phyloP scores from a whole-genome alignment of 1,284 basidiomycete genomes.

The Leccinum subatratum region DNA sequence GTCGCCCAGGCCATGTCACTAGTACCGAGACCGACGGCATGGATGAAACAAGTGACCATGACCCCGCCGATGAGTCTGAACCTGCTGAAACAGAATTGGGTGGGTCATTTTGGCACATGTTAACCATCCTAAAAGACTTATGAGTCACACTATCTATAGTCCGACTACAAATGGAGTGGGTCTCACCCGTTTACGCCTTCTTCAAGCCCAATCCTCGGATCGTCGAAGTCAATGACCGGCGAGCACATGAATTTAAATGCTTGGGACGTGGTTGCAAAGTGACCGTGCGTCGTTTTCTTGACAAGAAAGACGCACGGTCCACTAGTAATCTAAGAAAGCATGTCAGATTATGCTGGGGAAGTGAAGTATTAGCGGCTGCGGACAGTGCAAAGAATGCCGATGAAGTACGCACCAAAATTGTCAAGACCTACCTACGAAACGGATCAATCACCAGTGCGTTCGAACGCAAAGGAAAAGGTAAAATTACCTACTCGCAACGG shows the following conservation, averaged over 20 bases:
- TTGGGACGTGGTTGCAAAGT: background rate
- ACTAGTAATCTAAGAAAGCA: background rate
- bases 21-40: no score
- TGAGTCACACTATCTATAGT: no score
- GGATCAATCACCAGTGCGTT: background rate
- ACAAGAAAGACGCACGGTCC: background rate
- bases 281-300: background rate
- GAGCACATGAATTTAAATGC: background rate
- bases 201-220: background rate
- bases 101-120: no score
- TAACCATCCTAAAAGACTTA: no score
- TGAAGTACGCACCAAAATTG: constrained; percentile 1
- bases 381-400: background rate
- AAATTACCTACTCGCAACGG: no score
- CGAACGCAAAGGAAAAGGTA: background rate
- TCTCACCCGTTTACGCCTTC: background rate
- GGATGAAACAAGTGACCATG: no score
- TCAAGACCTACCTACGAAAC: background rate
- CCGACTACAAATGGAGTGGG: background rate
- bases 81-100: no score
- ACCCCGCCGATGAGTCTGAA: no score
- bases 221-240: background rate
- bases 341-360: no score
- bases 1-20: no score
- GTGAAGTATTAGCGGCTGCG: no score